A percentile compares a stretch with the other conserved stretches of the same genome.
These are phyloP conservation scores for Tritrichomonas musculus DNA, from an alignment of 208 protist species.

Conservation along the genomic window DNA sequence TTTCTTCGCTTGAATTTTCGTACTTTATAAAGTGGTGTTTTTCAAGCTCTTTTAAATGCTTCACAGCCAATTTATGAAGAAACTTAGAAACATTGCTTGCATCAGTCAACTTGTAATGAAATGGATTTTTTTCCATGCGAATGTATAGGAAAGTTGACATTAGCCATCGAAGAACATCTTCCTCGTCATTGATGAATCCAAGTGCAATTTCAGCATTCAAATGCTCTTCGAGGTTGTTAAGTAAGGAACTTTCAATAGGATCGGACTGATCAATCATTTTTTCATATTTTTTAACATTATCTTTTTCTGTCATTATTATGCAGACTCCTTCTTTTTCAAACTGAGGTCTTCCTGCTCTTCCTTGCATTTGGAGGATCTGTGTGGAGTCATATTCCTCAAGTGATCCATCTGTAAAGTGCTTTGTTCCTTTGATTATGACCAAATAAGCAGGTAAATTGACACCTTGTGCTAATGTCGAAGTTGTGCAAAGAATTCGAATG, in stretches of 20 bases:
- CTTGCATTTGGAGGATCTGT: conserved; percentile 50
- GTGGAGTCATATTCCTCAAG: conserved; percentile 36
- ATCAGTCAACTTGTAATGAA: not conserved
- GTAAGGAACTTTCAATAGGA: conserved; percentile 34
- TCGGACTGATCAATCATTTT: conserved; percentile 36
- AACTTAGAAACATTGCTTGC: not conserved
- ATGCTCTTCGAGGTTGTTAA: conserved; percentile 38
- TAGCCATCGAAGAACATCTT: conserved; percentile 25
- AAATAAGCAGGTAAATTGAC: conserved; percentile 49
- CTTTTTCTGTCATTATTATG: conserved; percentile 45
- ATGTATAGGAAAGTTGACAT: conserved; percentile 19
- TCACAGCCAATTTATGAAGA: not conserved
- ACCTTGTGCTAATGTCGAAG: conserved; percentile 50
- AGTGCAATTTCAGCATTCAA: conserved; percentile 50
- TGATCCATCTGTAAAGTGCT: conserved; percentile 32
- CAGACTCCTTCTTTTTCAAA: conserved; percentile 46
- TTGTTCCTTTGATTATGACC: conserved; percentile 50
- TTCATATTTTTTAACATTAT: conserved; percentile 33
- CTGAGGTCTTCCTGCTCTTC: conserved; percentile 50
- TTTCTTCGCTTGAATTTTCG: no score
- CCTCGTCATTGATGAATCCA: not conserved
- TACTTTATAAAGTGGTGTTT: not conserved
- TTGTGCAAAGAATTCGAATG: conserved; percentile 45
- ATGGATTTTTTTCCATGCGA: conserved; percentile 17
- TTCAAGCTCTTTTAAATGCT: not conserved